phyloP scores from a whole-genome alignment of 805 yeast genomes.

The Cyberlindnera petersonii region DNA sequence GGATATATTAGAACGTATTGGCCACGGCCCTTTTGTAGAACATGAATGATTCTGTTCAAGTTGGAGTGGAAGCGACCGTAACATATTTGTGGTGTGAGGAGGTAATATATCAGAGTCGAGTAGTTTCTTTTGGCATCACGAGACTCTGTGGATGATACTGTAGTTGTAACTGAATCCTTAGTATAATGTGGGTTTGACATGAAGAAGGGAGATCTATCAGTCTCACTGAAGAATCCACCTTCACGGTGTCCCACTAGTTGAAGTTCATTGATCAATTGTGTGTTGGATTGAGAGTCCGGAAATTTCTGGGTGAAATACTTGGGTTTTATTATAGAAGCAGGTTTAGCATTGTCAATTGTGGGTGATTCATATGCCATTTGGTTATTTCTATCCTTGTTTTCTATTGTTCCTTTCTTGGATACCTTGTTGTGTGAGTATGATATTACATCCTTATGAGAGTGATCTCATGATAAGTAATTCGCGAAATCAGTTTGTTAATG shows the following conservation, averaged over 20 bases:
- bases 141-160: background rate
- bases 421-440: background rate
- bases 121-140: conserved; percentile 32
- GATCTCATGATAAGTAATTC: too few relatives aligned
- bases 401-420: background rate
- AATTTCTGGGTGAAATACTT: conserved; percentile 10
- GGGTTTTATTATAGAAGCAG: conserved; percentile 8
- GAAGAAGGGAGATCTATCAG: conserved; percentile 46
- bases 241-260: conserved; percentile 44
- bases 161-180: background rate
- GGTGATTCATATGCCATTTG: conserved; percentile 5
- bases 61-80: conserved; percentile 50
- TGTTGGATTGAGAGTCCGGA: conserved; percentile 21
- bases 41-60: conserved; percentile 50
- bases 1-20: conserved; percentile 52
- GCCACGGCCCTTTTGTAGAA: conserved; percentile 52
- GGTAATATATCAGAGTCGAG: conserved; percentile 50
- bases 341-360: conserved; percentile 12
- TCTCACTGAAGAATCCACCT: conserved; percentile 56
- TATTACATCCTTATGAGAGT: too few relatives aligned
- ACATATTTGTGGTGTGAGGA: conserved; percentile 48
- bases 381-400: background rate
- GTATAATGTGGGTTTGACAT: conserved; percentile 34
- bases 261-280: conserved; percentile 34
- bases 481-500: too few relatives aligned